phyloP scores from a whole-genome alignment of 2,329 filamentous ascomycete genomes.

The Beauveria brongniartii region DNA sequence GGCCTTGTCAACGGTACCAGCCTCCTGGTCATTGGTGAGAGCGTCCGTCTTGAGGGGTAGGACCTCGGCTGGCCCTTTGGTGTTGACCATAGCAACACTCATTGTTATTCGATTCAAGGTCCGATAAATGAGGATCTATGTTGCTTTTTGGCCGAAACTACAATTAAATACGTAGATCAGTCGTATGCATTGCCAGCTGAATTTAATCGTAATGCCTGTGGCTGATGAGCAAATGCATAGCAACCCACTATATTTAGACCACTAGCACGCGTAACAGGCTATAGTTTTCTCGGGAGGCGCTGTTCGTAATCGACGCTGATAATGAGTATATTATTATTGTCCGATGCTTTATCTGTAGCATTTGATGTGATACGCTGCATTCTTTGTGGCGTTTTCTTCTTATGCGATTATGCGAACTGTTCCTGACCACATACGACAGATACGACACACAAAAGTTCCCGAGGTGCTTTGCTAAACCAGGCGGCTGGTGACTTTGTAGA shows the following conservation, averaged over 20 bases:
- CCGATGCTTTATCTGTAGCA: background rate
- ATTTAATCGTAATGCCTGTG: background rate
- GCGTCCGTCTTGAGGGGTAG: background rate
- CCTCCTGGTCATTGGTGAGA: background rate
- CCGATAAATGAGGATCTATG: too few species aligned
- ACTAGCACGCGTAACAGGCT: too few species aligned
- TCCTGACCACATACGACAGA: too few species aligned
- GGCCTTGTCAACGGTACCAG: background rate
- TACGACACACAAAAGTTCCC: too few species aligned
- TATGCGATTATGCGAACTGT: too few species aligned
- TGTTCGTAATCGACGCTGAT: background rate
- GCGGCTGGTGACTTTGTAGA: too few species aligned
- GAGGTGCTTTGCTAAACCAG: too few species aligned
- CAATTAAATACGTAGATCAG: too few species aligned
- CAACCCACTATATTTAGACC: background rate
- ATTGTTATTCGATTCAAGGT: too few species aligned
- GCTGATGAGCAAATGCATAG: background rate
- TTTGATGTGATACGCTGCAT: background rate
- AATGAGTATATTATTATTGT: background rate
- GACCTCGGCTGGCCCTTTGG: background rate
- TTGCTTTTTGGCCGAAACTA: too few species aligned
- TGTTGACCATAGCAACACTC: background rate
- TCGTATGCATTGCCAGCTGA: background rate
- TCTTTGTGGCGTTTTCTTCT: too few species aligned
- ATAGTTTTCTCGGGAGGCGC: background rate